Evolutionary conservation across 202 grass and related monocot species (phyloP), one percentile per base, ranked within the genome.

Genomic region (Miscanthus sacchariflorus): DNA sequence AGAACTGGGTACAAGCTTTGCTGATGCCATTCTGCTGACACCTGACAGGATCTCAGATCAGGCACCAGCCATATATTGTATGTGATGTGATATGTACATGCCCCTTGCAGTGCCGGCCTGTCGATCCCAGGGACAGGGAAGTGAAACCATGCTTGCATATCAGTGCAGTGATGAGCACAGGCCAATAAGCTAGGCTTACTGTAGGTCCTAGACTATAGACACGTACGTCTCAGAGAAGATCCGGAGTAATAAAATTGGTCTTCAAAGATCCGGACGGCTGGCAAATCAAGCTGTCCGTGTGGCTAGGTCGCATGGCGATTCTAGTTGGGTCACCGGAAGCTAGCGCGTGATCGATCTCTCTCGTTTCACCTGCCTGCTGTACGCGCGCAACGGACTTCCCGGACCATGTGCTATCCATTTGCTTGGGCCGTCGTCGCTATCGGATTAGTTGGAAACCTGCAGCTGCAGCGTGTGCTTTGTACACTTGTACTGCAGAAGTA

Each of bases 321-420:
- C 25, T 61, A 21, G 18, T 19, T 19, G 52, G 52, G 52, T 78
- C 46, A 44, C 69, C 12, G 9, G 61, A 64, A 75, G 69, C 68
- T 54, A 36, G 12, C 33, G 35, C 82, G 77, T 85, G 82, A 89
- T 50, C 11, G 82, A 89, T 50, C 11, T 58, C 23, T 45, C 19
- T 56, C 14, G 61, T 67, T 46, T 79, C 42, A 52, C 52, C 80
- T 33, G 3, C 35, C 35, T 36, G 35, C 1, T 74, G 42, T 46
- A 25, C 71, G n/a, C 9, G 1, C 30, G 59, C 14, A 68, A 78
- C n/a, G 14, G 46, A 6, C 35, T 4, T 45, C 9, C 15, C 23
- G 78, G 58, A 46, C 56, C 58, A 45, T 33, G 2, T 27, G 68
- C 9, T 49, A 68, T 79, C 73, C 14, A 61, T 46, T n/a, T 45